Base-by-base conservation (phyloP, 208 protist species). In the Herpetomonas muscarum region DNA sequence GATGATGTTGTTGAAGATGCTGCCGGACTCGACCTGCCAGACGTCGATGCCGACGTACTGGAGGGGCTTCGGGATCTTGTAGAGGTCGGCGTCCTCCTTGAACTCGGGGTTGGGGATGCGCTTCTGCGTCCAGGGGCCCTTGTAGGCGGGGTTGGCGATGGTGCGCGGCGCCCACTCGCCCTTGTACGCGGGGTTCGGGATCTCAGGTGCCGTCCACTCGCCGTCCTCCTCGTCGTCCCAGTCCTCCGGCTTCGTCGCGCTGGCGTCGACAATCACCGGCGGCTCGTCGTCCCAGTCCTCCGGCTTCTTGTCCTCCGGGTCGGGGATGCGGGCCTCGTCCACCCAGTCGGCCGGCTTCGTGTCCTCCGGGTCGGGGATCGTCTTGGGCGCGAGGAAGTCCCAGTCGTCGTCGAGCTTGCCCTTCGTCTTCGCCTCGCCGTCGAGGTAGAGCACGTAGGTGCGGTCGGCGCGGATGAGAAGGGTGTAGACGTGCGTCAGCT, bases 1-100 rank as follows among this genome's bases (percentile, higher is more conserved):
- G 51, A 98, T 75, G 61, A 98, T 96, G 80, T 98, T 92, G 62
- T 98, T 90, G 69, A 98, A 98, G 70, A 98, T 96, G 66, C 86
- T 90, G 55, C 96, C 96, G 29, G 81, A 71, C 81, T 98, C 91
- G 48, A 98, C 94, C 72, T 97, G 92, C 97, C 95, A 98, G 17
- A 98, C 62, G 47, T 98, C 97, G 46, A 98, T 85, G 48, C 90
- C 96, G 34, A 98, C 75, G 59, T 76, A 67, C 63, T 72, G 63
- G 54, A 97, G 70, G 41, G 89, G 79, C 21, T 70, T 55, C 10
- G 66, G 61, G 29, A 60, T 56, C 58, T 65, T 57, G 72, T 94
- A 94, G n/a, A 98, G 74, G 36, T 81, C 55, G 3, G 64, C 34
- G 61, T 96, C 87, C 12, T 51, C 52, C 53, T 70, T 66, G 78